Evolutionary conservation across 2,329 filamentous ascomycete species (phyloP).

Genomic region (Graphilbum ipis-grandicollis): DNA sequence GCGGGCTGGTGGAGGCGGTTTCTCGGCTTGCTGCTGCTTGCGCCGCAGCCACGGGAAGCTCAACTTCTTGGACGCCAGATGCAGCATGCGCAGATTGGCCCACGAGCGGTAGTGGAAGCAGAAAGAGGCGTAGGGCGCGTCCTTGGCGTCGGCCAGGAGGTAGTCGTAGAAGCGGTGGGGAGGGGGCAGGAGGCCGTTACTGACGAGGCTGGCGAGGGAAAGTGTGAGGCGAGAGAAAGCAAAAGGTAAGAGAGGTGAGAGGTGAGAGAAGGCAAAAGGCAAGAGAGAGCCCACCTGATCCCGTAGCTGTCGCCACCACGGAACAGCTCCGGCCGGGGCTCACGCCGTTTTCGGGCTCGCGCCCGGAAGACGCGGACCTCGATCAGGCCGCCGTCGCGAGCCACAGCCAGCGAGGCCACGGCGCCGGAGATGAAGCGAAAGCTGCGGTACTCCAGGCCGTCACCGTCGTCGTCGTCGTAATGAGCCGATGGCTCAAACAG

Average conservation of each 20-base stretch:
- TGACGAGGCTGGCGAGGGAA: constrained; percentile 24
- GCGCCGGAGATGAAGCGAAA: constrained; percentile 29
- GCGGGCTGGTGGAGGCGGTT: too few species aligned
- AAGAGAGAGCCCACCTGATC: too few species aligned
- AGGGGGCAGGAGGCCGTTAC: constrained; percentile 32
- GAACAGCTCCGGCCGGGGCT: constrained; percentile 24
- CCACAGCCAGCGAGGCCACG: constrained; percentile 20
- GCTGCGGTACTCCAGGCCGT: constrained; percentile 28
- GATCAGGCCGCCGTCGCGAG: constrained; percentile 37
- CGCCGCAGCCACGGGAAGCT: neutral
- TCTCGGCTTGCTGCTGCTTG: too few species aligned
- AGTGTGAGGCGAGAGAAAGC: neutral
- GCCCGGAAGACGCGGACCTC: constrained; percentile 36
- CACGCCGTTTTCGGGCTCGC: constrained; percentile 24
- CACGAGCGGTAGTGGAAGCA: constrained; percentile 39
- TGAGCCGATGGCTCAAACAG: constrained; percentile 29
- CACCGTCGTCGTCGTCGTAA: constrained; percentile 21
- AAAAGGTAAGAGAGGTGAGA: too few species aligned
- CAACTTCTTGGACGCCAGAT: constrained; percentile 20
- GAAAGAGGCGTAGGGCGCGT: constrained; percentile 34
- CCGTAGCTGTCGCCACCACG: constrained; percentile 31
- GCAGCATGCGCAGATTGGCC: constrained; percentile 28
- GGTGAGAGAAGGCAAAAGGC: too few species aligned
- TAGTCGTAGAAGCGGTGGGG: constrained; percentile 36
- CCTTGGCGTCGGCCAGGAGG: constrained; percentile 29